phyloP scores from a whole-genome alignment of 148 eudicot species.

The Rhododendron henanense region DNA sequence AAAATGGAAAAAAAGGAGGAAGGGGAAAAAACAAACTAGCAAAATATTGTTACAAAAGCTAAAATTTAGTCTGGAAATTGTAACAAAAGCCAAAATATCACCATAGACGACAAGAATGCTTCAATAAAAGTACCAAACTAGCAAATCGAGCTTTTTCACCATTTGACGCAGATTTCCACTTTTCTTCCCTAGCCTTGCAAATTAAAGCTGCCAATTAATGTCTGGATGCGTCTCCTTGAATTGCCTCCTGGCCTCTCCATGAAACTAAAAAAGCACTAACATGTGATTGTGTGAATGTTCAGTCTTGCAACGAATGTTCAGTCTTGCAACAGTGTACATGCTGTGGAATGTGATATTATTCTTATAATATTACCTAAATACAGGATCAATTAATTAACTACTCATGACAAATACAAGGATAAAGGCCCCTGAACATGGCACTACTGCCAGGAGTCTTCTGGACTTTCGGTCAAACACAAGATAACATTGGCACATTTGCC shows the following conservation, averaged over 20 bases:
- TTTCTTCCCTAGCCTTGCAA: neutral
- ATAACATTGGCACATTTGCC: neutral
- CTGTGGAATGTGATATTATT: neutral
- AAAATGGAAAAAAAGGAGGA: neutral
- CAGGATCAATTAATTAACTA: neutral
- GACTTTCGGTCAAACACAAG: neutral
- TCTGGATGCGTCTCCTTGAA: neutral
- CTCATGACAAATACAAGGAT: neutral
- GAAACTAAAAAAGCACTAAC: neutral
- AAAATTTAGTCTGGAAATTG: neutral
- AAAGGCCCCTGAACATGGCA: neutral
- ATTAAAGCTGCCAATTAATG: neutral
- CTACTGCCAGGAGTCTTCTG: neutral
- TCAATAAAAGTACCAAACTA: neutral
- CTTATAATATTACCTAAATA: neutral
- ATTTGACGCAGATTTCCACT: neutral
- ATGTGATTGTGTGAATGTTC: neutral
- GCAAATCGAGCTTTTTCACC: neutral
- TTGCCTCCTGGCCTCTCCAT: neutral
- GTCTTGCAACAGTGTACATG: neutral
- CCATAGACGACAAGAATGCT: neutral
- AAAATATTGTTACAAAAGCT: neutral
- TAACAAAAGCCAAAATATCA: neutral
- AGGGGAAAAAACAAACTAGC: neutral
- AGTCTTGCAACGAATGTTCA: neutral